Base-by-base conservation (phyloP, 2,329 filamentous ascomycete species). In the Fusarium hainanense region DNA sequence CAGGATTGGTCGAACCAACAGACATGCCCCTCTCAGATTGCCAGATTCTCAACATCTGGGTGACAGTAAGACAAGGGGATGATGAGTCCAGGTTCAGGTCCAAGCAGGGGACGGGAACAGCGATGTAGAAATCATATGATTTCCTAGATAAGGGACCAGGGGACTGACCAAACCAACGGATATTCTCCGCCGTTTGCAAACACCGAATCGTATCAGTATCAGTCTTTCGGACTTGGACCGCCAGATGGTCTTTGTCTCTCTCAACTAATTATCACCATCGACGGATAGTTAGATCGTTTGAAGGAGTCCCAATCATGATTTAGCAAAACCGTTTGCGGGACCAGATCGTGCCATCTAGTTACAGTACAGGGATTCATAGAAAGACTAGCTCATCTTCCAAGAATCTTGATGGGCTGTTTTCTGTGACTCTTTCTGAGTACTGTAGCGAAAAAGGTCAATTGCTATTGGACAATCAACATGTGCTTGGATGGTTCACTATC, bases 121-220 rank as follows among this genome's bases (percentile, higher is more conserved):
- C 37, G 32, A 42, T 32, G 32, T 41, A 23, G 46, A 52, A 64
- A 70, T 70, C 68, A 70, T 70, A 64, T 70, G 68, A 68, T 70
- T 55, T 34, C n/a, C n/a, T 20, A 62, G 52, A 54, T 50, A 27
- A 42, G 58, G 25, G 34, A 37, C 34, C 46, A 48, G 27, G 27
- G 27, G 46, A 49, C 30, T 21, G 30, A 27, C 13, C 32, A 25
- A 49, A 47, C 51, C 60, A 69, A 51, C 44, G 61, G 66, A 69
- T 69, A 67, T 69, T 58, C 28, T 51, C 61, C 32, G 43, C 66
- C 61, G 61, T 34, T 48, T 54, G 25, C 34, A 37, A 43, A 49
- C 42, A 27, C 37, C 34, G 51, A 41, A 64, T 64, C 61, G 50
- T 64, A 58, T 64, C 61, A 64, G 50, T 64, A 58, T 64, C 61